Base-by-base conservation (phyloP, 108 stramenopile genomes). In the Conticribra weissflogii region DNA sequence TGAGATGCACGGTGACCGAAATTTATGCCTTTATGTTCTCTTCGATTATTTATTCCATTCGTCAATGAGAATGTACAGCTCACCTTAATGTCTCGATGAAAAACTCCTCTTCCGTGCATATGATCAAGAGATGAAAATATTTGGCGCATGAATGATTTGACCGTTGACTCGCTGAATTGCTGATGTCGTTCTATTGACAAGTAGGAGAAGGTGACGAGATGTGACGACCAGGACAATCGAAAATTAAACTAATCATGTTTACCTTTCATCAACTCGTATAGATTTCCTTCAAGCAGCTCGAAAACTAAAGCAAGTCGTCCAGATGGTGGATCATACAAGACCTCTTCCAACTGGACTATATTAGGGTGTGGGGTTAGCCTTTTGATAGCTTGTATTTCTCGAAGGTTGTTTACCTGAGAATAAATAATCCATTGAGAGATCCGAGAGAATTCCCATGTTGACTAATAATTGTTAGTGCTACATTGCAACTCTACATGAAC, bases 251-350 rank as follows among this genome's bases (percentile, higher is more conserved):
- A n/a, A n/a, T n/a, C n/a, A n/a, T n/a, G n/a, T n/a, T 55, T 86
- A 72, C 90, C 91, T 33, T 92, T 82, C 51, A 95, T 96, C 24
- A 96, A 66, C 74, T 96, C 94, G 65, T 95, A 95, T 0, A 95
- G 63, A 47, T 96, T 96, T n/a, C 87, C 89, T 52, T 92, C 92
- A 84, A 96, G 84, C 44, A 96, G 74, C 65, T 96, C 94, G 59
- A 96, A 96, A 0, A 95, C 93, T 4, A 96, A 67, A 16, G 95
- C 95, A 9, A 95, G 85, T 8, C 95, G 66, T 29, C 95, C 95
- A 21, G 89, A 89, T 14, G 89, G 89, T 53, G 90, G 86, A 68
- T 96, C 93, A 30, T 87, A 95, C 19, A 96, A 59, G 3, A 95
- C 93, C 61, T 96, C 94, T 54, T 94, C 87, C 21, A 95, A 76